These are phyloP conservation scores for Mycena albidolilacea DNA, from an alignment of 768 basidiomycete genomes.

Conservation along the genomic window DNA sequence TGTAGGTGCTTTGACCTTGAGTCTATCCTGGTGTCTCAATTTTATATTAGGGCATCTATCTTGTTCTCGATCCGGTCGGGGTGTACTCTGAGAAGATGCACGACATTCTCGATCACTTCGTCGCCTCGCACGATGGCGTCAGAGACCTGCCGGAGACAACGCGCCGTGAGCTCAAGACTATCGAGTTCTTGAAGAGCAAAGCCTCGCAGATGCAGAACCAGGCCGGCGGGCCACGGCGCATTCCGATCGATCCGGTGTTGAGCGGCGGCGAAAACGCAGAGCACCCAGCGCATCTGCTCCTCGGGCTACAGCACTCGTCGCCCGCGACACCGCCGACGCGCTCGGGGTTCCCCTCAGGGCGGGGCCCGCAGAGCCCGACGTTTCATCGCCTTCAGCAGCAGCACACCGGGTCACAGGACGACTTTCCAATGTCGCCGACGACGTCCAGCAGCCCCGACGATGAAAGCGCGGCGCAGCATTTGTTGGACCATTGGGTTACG, in stretches of 20 bases:
- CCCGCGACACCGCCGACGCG: constrained; percentile 52
- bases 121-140: constrained; percentile 75
- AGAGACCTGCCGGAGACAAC: constrained; percentile 88
- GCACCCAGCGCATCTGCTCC: constrained; percentile 66
- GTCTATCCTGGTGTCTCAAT: background rate
- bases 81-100: constrained; percentile 81
- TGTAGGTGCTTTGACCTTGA: constrained; percentile 50
- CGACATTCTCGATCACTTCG: constrained; percentile 82
- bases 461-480: constrained; percentile 80
- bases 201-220: constrained; percentile 68
- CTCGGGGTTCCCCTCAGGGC: constrained; percentile 47
- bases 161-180: constrained; percentile 85
- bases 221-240: constrained; percentile 47
- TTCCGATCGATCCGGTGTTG: constrained; percentile 45
- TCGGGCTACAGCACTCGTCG: constrained; percentile 61
- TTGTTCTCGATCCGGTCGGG: constrained; percentile 84
- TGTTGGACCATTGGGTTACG: constrained; percentile 90
- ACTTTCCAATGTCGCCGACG: constrained; percentile 70
- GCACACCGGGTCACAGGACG: constrained; percentile 47
- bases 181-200: constrained; percentile 84
- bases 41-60: constrained; percentile 67
- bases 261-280: constrained; percentile 49
- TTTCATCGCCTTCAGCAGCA: constrained; percentile 74
- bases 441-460: constrained; percentile 86
- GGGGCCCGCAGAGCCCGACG: constrained; percentile 63